Conservation (phyloP, 805 yeast genomes). For the Lachancea waltii region DNA sequence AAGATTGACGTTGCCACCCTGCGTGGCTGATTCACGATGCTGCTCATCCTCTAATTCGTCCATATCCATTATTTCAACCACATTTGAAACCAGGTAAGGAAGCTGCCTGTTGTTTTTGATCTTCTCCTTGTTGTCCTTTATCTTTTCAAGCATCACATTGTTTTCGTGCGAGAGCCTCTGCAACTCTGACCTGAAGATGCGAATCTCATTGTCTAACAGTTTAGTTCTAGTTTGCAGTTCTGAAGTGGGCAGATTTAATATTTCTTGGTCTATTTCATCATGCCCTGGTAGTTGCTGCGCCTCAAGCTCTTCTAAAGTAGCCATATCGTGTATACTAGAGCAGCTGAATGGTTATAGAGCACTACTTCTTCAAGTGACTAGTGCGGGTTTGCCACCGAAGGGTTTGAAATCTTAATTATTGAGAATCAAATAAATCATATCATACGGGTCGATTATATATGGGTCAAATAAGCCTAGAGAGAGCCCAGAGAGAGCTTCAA, state of each 20-base stretch:
- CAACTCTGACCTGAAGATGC: conserved; percentile 86
- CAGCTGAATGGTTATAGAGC: no score
- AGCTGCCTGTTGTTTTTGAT: conserved; percentile 91
- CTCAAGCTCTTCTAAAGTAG: conserved; percentile 80
- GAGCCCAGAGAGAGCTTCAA: no score
- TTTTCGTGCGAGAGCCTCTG: conserved; percentile 89
- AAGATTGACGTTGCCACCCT: conserved; percentile 91
- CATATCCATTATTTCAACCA: conserved; percentile 87
- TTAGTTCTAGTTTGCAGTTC: conserved; percentile 84
- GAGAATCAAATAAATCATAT: no score
- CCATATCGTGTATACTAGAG: no score
- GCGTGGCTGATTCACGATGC: conserved; percentile 46
- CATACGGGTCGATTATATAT: no score
- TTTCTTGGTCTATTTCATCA: conserved; percentile 73
- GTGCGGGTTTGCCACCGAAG: conserved; percentile 7
- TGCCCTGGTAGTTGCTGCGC: conserved; percentile 39
- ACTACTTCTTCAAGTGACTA: neutral
- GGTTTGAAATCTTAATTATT: neutral
- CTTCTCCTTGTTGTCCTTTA: conserved; percentile 93
- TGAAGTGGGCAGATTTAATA: conserved; percentile 65
- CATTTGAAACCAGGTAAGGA: conserved; percentile 94
- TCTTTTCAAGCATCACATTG: conserved; percentile 84
- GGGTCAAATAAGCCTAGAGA: no score
- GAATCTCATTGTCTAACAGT: conserved; percentile 88
- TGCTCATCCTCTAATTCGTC: conserved; percentile 76